Conservation (phyloP, 768 basidiomycete genomes). For the Chalciporus chontae region DNA sequence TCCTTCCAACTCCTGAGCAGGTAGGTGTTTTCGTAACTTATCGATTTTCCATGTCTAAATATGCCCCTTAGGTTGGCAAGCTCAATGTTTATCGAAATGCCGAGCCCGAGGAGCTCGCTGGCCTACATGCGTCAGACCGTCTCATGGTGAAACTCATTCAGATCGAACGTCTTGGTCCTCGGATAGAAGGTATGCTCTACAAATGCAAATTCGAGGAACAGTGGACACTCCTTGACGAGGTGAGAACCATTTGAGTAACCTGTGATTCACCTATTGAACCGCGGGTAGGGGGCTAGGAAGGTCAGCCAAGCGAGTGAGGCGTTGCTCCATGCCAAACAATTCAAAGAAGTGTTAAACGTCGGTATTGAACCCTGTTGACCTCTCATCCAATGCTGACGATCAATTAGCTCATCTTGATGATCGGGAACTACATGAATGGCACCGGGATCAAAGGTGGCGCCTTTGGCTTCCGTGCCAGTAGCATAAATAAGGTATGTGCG, state of each 20-base stretch:
- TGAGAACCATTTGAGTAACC: constrained; percentile 28
- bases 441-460: constrained; percentile 95
- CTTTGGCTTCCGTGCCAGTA: constrained; percentile 94
- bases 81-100: constrained; percentile 86
- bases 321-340: constrained; percentile 75
- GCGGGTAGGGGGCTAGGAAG: constrained; percentile 68
- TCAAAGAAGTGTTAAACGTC: constrained; percentile 88
- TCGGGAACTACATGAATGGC: constrained; percentile 99
- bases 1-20: constrained; percentile 90
- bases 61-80: constrained; percentile 66
- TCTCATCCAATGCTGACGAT: constrained; percentile 1
- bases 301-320: constrained; percentile 77
- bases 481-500: constrained; percentile 83
- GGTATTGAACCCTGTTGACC: constrained; percentile 16
- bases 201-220: constrained; percentile 85
- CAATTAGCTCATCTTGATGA: constrained; percentile 77
- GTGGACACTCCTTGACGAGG: constrained; percentile 78
- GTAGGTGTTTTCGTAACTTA: constrained; percentile 33
- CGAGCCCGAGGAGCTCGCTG: constrained; percentile 80
- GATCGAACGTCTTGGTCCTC: constrained; percentile 81
- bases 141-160: constrained; percentile 97
- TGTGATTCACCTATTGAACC: constrained; percentile 6
- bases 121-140: constrained; percentile 91
- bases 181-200: constrained; percentile 96
- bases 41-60: neutral